phyloP scores from a whole-genome alignment of 768 basidiomycete genomes.

The Leccinum fibrillosum region DNA sequence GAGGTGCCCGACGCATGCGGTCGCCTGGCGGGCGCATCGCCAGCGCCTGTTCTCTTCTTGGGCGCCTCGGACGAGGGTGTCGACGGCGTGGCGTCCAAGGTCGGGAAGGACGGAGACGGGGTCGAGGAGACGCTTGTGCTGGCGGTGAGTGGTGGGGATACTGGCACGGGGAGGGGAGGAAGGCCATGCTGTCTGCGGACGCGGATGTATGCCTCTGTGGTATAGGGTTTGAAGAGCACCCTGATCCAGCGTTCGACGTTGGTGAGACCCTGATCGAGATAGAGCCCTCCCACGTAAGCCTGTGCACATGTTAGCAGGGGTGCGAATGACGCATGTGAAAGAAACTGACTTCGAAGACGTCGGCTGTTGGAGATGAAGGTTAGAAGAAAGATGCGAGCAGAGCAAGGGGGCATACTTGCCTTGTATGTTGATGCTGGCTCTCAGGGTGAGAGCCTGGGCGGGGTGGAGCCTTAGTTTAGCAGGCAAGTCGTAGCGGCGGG shows the following conservation, averaged over 20 bases:
- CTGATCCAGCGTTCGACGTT: conserved; percentile 58
- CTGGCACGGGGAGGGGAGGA: conserved; percentile 37
- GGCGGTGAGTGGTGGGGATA: conserved; percentile 18
- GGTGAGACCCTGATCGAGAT: conserved; percentile 62
- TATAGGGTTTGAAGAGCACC: conserved; percentile 61
- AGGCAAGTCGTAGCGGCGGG: conserved; percentile 61
- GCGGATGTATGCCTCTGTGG: conserved; percentile 55
- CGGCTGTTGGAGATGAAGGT: conserved; percentile 44
- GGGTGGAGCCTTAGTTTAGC: conserved; percentile 61
- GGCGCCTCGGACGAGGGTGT: background rate
- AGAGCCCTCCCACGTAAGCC: conserved; percentile 77
- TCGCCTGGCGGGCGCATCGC: conserved; percentile 13
- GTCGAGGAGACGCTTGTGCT: conserved; percentile 20
- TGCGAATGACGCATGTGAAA: background rate
- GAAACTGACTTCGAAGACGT: conserved; percentile 68
- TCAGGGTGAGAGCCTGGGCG: conserved; percentile 69
- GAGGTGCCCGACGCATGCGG: conserved; percentile 25
- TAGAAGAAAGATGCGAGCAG: background rate
- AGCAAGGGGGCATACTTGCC: conserved; percentile 39
- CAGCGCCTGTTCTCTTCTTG: background rate
- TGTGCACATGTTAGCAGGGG: conserved; percentile 26
- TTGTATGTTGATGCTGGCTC: conserved; percentile 68
- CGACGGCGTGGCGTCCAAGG: background rate
- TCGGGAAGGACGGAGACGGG: background rate
- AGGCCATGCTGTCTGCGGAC: conserved; percentile 69